phyloP scores from a whole-genome alignment of 371 early-diverging fungal species.

The Mucor sp. region DNA sequence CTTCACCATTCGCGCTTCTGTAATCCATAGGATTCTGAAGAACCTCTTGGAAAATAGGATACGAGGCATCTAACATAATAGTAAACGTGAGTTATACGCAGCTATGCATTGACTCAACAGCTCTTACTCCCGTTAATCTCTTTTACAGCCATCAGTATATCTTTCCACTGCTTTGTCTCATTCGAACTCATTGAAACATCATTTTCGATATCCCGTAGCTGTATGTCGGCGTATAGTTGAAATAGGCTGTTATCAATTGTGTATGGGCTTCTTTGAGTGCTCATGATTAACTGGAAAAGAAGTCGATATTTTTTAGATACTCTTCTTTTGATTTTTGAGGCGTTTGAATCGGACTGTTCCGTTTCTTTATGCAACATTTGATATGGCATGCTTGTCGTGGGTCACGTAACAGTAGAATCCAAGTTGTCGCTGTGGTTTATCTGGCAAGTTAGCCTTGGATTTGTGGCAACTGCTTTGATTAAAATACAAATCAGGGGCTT shows the following conservation, averaged over 20 bases:
- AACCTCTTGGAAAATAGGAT: neutral
- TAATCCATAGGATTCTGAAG: neutral
- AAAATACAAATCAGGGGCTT: too few species aligned
- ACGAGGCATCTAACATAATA: neutral
- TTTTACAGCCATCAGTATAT: neutral
- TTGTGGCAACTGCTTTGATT: too few species aligned
- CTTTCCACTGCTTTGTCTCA: neutral
- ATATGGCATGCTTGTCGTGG: neutral
- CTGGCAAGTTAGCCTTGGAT: too few species aligned
- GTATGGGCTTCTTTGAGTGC: neutral
- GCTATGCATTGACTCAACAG: neutral
- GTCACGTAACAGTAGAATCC: too few species aligned
- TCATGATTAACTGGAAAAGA: neutral
- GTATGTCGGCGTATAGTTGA: neutral
- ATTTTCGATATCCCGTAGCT: neutral
- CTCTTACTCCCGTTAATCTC: neutral
- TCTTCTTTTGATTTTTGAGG: neutral
- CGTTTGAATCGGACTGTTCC: neutral
- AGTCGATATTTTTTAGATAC: neutral
- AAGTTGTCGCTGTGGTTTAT: too few species aligned
- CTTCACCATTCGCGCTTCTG: neutral
- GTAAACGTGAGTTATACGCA: neutral
- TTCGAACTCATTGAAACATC: neutral
- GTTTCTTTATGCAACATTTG: neutral
- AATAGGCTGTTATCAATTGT: neutral